phyloP scores from a whole-genome alignment of 2,329 filamentous ascomycete genomes.

The Calonectria fujianensis region DNA sequence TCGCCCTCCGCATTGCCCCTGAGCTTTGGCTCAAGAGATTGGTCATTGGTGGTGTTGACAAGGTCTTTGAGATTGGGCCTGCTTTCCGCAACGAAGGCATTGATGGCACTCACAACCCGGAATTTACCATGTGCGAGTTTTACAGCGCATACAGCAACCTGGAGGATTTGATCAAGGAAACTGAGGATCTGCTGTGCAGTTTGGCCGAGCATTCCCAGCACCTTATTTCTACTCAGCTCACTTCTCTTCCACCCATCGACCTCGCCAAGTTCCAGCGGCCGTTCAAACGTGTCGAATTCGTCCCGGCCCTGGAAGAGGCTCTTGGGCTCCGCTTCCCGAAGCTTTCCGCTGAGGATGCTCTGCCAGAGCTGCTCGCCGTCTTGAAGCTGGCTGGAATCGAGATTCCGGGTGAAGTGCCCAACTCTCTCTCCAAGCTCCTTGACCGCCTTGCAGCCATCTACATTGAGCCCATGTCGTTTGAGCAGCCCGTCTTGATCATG shows the following conservation, averaged over 20 bases:
- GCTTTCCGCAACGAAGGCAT: constrained; percentile 95
- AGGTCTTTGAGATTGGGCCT: constrained; percentile 93
- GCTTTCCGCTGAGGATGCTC: constrained; percentile 73
- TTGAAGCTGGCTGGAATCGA: constrained; percentile 76
- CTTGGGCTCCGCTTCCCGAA: constrained; percentile 81
- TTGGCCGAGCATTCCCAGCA: constrained; percentile 72
- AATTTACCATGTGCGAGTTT: constrained; percentile 98
- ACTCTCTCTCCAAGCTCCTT: constrained; percentile 81
- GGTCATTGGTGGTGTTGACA: constrained; percentile 90
- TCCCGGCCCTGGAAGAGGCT: constrained; percentile 83
- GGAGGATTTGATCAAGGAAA: constrained; percentile 83
- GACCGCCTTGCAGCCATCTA: constrained; percentile 86
- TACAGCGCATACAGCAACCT: constrained; percentile 91
- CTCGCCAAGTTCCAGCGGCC: constrained; percentile 69
- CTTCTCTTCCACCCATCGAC: constrained; percentile 68
- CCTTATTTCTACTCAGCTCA: constrained; percentile 67
- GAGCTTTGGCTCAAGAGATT: constrained; percentile 97
- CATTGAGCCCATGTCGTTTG: constrained; percentile 84
- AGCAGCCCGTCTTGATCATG: constrained; percentile 86
- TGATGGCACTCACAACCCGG: constrained; percentile 94
- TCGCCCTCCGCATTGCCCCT: constrained; percentile 91
- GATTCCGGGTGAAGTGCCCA: constrained; percentile 78
- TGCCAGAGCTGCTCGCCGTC: constrained; percentile 72
- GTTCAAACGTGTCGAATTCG: constrained; percentile 85
- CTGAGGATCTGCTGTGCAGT: constrained; percentile 80